Evolutionary conservation across 352 stramenopile genomes (phyloP), one percentile per base, ranked within the genome.

Genomic region (Peronospora farinosa): DNA sequence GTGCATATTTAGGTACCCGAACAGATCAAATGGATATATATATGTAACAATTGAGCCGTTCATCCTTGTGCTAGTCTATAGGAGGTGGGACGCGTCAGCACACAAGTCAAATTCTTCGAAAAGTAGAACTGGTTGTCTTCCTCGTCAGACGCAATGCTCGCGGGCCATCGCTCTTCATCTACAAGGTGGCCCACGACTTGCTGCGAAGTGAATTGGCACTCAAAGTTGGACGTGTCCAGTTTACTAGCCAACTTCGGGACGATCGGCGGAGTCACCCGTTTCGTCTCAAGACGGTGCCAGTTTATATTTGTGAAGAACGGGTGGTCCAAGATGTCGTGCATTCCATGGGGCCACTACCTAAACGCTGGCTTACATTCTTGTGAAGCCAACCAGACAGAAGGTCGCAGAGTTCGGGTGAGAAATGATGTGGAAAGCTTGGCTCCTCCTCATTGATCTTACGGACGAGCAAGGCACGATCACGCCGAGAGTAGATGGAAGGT

Each of bases 391-490:
- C 67, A 3, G 67, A 55, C n/a, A 93, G 56, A 45, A 93, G 67
- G 31, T 72, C 63, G 38, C 67, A 67, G 21, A 76, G 73, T 12
- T 86, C 64, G 1, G 63, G 51, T 7, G 80, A 91, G 28, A 98
- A 77, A 54, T 97, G 86, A 23, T 64, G 68, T n/a, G 94, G 95
- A 65, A 98, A 99, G 21, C 70, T 74, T 7, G 97, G 78, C 28
- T 97, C 75, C 15, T 80, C 80, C 32, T 84, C 79, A 40, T 95
- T 77, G 53, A 99, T 99, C 68, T 98, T 98, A 52, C 95, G 85
- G 61, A 98, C 99, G 25, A 99, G 75, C 51, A 90, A 69, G 39
- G 96, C 84, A 9, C 96, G 84, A 54, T 88, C 75, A n/a, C n/a
- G 65, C 10, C 72, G 78, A 15, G 65, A 76, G 68, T 98, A 98